These are phyloP conservation scores for Abelmoschus esculentus DNA, from an alignment of 345 rosid species.

Conservation along the genomic window DNA sequence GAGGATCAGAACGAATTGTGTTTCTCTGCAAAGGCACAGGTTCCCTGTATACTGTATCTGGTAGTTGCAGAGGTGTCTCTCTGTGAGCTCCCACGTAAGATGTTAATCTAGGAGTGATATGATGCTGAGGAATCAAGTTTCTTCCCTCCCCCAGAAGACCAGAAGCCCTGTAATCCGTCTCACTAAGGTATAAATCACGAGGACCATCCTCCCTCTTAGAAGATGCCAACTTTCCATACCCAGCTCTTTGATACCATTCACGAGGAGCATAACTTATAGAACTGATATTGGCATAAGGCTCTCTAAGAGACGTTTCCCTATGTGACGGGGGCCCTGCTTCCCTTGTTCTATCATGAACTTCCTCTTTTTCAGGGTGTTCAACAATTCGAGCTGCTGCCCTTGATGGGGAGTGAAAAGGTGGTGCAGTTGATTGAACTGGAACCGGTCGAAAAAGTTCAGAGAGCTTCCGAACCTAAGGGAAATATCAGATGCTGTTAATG, in stretches of 20 bases:
- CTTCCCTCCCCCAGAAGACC: not conserved
- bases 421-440: conserved; percentile 16
- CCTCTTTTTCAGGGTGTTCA: not conserved
- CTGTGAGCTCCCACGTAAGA: not conserved
- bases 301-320: not conserved
- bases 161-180: not conserved
- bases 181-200: not conserved
- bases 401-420: not conserved
- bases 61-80: not conserved
- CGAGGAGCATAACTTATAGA: not conserved
- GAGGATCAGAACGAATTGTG: not conserved
- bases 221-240: not conserved
- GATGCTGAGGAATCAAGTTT: not conserved
- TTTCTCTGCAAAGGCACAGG: not conserved
- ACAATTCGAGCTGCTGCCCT: not conserved
- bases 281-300: not conserved
- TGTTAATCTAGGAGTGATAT: not conserved
- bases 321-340: not conserved
- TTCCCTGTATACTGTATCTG: not conserved
- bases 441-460: conserved; percentile 58
- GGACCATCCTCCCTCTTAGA: not conserved
- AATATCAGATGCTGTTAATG: conserved; percentile 10
- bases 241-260: not conserved
- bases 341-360: not conserved
- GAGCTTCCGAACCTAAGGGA: conserved; percentile 57